Base-by-base conservation (phyloP, 2,329 filamentous ascomycete species). In the Xylaria sp. region DNA sequence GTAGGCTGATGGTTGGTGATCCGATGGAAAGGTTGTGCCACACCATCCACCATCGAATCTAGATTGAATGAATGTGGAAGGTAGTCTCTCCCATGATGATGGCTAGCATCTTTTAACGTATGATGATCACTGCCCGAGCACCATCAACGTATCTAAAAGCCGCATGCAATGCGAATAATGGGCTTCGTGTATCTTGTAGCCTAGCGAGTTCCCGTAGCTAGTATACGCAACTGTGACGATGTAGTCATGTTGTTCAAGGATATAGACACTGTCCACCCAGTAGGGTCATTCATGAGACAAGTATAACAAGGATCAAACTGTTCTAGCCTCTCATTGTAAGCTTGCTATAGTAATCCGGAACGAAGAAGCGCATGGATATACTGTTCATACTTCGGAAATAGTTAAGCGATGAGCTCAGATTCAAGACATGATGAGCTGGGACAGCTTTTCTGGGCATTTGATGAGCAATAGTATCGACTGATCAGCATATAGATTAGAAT, bases 151-250 rank as follows among this genome's bases (percentile, higher is more conserved):
- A 87, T 65, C 67, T 71, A 12, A 12, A 33, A 49, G 31, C 46
- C 21, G 17, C 23, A 38, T 31, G 42, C 8, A 31, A 8, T 12
- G 21, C 46, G 38, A 54, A 21, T n/a, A 54, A 47, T 15, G 28
- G 19, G 2, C 25, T n/a, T 12, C 40, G 9, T 23, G 23, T 3
- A 35, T 7, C 33, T n/a, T 38, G 15, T 15, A 9, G 15, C 37
- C 11, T 17, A 15, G 40, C 31, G 19, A 40, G 15, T 31, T 67
- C 67, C 57, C 28, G 69, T 70, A 82, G 72, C 2, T 86, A 86
- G 67, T 88, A 85, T 2, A 83, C 85, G 38, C 80, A 87, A 84
- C 89, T 21, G 87, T 89, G 69, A 88, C 89, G 72, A 88, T 89
- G 47, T 88, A 83, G 1, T 84, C 80, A 47, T 85, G 76, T 38